phyloP scores from a whole-genome alignment of 169 alveolate genomes.

The Plasmodium ovale region DNA sequence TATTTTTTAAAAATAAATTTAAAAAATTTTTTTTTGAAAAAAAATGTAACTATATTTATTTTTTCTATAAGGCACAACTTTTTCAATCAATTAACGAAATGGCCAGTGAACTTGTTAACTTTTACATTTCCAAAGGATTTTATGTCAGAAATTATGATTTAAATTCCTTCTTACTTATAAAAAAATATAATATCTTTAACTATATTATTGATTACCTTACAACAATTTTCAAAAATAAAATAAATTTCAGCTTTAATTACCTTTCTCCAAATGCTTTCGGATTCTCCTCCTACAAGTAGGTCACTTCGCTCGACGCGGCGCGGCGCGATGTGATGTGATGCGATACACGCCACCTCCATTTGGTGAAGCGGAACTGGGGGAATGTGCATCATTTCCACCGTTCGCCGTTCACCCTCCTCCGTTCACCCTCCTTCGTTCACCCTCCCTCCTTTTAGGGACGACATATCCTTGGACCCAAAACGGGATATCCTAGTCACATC shows the following conservation, averaged over 20 bases:
- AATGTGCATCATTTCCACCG: too few species aligned
- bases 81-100: slow-evolving; percentile 41
- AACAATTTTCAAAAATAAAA: slow-evolving; percentile 24
- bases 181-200: slow-evolving; percentile 26
- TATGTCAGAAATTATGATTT: slow-evolving; percentile 47
- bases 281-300: slow-evolving; percentile 73
- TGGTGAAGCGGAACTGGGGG: too few species aligned
- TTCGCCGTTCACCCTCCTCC: too few species aligned
- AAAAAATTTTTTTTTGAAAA: slow-evolving; percentile 1
- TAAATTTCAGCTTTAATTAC: slow-evolving; percentile 59
- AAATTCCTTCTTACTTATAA: slow-evolving; percentile 14
- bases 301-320: neutral
- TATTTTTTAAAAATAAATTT: too few species aligned
- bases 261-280: slow-evolving; percentile 75
- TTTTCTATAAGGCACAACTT: slow-evolving; percentile 14
- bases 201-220: slow-evolving; percentile 20
- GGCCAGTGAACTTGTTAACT: slow-evolving; percentile 36
- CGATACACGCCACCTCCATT: too few species aligned
- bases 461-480: slow-evolving; percentile 59
- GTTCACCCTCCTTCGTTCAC: too few species aligned
- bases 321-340: too few species aligned
- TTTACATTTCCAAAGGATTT: slow-evolving; percentile 63
- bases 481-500: slow-evolving; percentile 63
- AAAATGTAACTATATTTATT: slow-evolving; percentile 35
- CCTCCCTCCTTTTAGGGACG: slow-evolving; percentile 72